Evolutionary conservation across 208 protist species (phyloP).

Genomic region (Trypanosoma conorhini): DNA sequence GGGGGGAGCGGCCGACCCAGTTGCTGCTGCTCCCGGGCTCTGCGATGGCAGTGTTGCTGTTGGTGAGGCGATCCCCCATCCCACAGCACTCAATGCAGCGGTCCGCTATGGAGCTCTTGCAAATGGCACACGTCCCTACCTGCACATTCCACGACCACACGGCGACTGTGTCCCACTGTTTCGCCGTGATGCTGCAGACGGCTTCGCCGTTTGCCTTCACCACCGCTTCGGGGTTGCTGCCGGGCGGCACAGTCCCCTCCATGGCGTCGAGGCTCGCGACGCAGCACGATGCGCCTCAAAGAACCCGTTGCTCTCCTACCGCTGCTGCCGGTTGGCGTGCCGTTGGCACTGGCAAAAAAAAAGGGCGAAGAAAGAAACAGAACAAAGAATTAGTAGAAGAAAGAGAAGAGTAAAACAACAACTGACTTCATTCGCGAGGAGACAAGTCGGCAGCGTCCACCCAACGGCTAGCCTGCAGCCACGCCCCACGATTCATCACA

Average conservation of each 20-base stretch:
- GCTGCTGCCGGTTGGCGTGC: too few species aligned
- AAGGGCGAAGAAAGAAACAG: too few species aligned
- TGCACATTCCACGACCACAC: slow-evolving; percentile 96
- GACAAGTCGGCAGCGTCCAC: too few species aligned
- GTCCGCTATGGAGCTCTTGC: slow-evolving; percentile 96
- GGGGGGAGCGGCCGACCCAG: not conserved
- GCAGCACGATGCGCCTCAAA: too few species aligned
- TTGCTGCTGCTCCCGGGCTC: not conserved
- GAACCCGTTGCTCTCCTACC: too few species aligned
- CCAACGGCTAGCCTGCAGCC: too few species aligned
- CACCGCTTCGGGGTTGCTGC: not conserved
- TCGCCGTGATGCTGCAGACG: slow-evolving; percentile 54
- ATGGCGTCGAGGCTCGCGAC: not conserved
- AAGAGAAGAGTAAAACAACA: too few species aligned
- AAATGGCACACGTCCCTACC: slow-evolving; percentile 97
- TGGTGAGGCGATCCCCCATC: not conserved
- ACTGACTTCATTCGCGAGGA: too few species aligned
- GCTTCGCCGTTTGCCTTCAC: not conserved
- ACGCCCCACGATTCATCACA: not conserved
- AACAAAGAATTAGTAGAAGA: not conserved
- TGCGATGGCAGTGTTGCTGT: not conserved
- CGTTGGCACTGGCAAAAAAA: too few species aligned
- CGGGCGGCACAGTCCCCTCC: not conserved
- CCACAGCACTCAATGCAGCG: slow-evolving; percentile 95
- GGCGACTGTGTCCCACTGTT: slow-evolving; percentile 97